Base-by-base conservation (phyloP, 352 stramenopile genomes). In the Globisporangium cederbergense region DNA sequence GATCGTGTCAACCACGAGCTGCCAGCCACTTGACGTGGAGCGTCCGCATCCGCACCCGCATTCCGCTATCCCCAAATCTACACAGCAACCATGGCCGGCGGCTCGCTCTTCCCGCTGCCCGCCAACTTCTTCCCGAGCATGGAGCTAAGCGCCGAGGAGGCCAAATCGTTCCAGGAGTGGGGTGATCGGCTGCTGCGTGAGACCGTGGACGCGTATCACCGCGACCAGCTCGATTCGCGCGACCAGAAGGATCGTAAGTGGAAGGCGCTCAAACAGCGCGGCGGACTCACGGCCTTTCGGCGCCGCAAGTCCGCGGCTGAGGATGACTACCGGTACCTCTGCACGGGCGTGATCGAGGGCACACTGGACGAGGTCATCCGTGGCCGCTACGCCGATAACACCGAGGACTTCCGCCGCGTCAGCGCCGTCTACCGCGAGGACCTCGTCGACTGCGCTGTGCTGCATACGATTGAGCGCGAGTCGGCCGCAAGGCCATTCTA, bases 301-400 rank as follows among this genome's bases (percentile, higher is more conserved):
- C 78, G 78, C 7, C 81, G 83, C 58, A 77, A 75, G 61, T 75
- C 81, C 52, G 58, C 70, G 8, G 71, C 74, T 38, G 66, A 74
- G 40, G 78, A 78, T 42, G 78, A 87, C 60, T 90, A 74, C 71
- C 77, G 81, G 50, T 92, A 87, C 46, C 62, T 90, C 7, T 84
- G 70, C 49, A 88, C 77, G 14, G 83, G 83, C 38, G 73, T 70
- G 59, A 86, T 89, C 65, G 79, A 88, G 4, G 83, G 83, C 32
- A 86, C 81, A 49, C 58, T 92, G 60, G 83, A 92, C 62, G 80
- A 92, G 64, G 81, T 92, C 40, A 78, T 92, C 58, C 80, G 88
- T 62, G 83, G 81, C 11, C 78, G 83, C 22, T 92, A 92, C 71
- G 83, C 83, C 8, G 83, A 90, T 70, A 86, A 74, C 64, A 90